Base-by-base conservation (phyloP, 768 basidiomycete genomes). In the Lentinula raphanica region DNA sequence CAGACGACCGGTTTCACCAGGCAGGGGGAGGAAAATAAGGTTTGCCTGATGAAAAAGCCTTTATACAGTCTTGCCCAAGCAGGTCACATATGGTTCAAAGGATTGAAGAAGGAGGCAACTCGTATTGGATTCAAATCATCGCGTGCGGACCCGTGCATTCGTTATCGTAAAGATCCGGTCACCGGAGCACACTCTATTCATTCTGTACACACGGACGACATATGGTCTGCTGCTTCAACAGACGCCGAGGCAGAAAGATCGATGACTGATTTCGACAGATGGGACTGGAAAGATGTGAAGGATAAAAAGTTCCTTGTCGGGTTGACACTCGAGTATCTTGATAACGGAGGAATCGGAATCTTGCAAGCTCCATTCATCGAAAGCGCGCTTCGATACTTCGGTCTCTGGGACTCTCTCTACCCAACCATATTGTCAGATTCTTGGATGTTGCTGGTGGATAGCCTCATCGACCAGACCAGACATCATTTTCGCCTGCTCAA, bases 211-310 rank as follows among this genome's bases (percentile, higher is more conserved):
- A 51, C 49, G 9, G 49, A 51, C 35, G 49, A 51, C 17, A n/a
- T 51, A 3, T 51, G 28, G 28, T 32, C 29, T 31, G 23, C 19
- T 6, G 28, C 49, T 7, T 29, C 23, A 12, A 28, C 49, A n/a
- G 49, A 51, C 3, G 15, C 3, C 3, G 49, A 51, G 21, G 49
- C 49, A 15, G 49, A 51, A 3, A 29, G 35, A 17, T 12, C 35
- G 12, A 36, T 51, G 49, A 8, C 6, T 3, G 49, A 29, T 32
- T 51, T 51, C 21, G 17, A 9, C 15, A 3, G 21, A 3, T 51
- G 49, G 49, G 28, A 51, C 9, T 51, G 28, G 49, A 51, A 51
- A 31, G 49, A 51, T 13, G 49, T 51, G 29, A 36, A 51, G n/a
- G 7, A 15, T 15, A 17, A 32, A 17, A 28, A 28, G 11, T 36